Evolutionary conservation across 306 rosid genomes (phyloP).

Genomic region (Macrotyloma uniflorum): DNA sequence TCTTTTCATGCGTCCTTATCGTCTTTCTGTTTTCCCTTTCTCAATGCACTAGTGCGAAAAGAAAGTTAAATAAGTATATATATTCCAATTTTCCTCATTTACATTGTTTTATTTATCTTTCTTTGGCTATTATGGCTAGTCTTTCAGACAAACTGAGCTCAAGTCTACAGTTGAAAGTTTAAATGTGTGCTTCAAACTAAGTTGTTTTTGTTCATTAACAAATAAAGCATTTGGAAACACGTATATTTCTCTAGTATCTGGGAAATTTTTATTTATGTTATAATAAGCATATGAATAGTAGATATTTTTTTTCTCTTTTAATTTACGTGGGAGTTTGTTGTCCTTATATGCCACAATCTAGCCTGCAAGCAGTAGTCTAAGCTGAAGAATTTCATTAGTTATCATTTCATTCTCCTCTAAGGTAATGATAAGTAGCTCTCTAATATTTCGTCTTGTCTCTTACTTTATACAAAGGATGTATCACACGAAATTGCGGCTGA

Average conservation of each 20-base stretch:
- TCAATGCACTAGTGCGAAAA: neutral
- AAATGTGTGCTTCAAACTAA: neutral
- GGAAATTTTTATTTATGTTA: too few relatives aligned
- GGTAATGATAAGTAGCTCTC: neutral
- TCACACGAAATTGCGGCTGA: slow-evolving; percentile 48
- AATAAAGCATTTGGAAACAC: too few relatives aligned
- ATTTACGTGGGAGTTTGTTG: too few relatives aligned
- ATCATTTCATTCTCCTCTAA: neutral
- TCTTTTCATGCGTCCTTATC: neutral
- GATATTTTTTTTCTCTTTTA: too few relatives aligned
- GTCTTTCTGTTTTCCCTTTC: neutral
- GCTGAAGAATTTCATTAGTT: slow-evolving; percentile 14
- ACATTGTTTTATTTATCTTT: neutral
- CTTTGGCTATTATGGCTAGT: neutral
- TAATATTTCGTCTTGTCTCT: slow-evolving; percentile 16
- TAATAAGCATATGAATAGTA: too few relatives aligned
- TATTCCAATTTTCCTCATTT: neutral
- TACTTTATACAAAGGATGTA: slow-evolving; percentile 34
- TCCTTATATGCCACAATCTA: too few relatives aligned
- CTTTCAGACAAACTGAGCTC: neutral
- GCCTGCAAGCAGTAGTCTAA: too few relatives aligned
- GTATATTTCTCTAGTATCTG: too few relatives aligned
- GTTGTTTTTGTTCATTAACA: neutral
- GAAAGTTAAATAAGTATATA: slow-evolving; percentile 1
- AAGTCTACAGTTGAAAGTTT: slow-evolving; percentile 9